These are phyloP conservation scores for Lodderomyces beijingensis DNA, from an alignment of 1,139 yeast genomes.

Conservation along the genomic window DNA sequence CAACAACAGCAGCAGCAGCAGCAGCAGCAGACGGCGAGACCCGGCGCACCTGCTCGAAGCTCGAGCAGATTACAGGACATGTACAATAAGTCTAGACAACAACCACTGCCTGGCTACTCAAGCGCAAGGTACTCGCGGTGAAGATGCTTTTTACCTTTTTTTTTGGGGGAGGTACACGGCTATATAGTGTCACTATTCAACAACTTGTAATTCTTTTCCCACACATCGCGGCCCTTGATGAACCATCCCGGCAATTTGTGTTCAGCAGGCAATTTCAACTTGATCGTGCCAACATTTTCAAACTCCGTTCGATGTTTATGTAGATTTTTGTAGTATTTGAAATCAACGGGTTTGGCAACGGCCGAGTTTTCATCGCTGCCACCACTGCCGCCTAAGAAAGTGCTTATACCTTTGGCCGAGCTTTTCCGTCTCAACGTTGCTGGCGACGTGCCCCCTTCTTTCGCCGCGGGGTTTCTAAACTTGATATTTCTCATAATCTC, in stretches of 20 bases:
- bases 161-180: no score
- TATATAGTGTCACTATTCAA: constrained; percentile 10
- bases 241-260: constrained; percentile 71
- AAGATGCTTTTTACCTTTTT: no score
- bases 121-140: constrained; percentile 7
- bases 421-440: constrained; percentile 5
- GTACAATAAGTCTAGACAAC: constrained; percentile 43
- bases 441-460: constrained; percentile 9
- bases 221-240: constrained; percentile 51
- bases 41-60: constrained; percentile 21
- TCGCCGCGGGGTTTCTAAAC: constrained; percentile 17
- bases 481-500: constrained; percentile 26
- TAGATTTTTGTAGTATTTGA: constrained; percentile 34
- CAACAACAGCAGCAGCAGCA: constrained; percentile 12
- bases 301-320: constrained; percentile 26
- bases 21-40: constrained; percentile 7
- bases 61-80: constrained; percentile 39
- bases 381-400: not conserved
- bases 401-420: constrained; percentile 2
- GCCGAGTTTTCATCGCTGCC: constrained; percentile 4
- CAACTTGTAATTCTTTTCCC: constrained; percentile 42
- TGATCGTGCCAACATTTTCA: constrained; percentile 37
- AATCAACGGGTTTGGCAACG: constrained; percentile 25
- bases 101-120: constrained; percentile 34
- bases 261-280: constrained; percentile 58